Base-by-base conservation (phyloP, 1,284 basidiomycete species). In the Agaricales sp. region DNA sequence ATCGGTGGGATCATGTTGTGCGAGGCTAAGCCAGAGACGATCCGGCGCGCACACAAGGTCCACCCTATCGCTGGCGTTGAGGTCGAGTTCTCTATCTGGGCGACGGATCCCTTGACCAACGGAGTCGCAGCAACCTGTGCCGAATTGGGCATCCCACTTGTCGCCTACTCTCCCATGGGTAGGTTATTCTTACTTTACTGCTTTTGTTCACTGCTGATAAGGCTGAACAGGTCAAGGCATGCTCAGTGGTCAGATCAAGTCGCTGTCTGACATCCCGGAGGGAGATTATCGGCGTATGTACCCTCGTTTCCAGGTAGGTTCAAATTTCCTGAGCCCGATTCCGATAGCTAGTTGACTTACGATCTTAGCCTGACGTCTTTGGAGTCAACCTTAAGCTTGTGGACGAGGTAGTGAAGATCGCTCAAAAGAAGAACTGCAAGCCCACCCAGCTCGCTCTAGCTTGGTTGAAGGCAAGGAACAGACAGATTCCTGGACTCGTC, bases 211-310 rank as follows among this genome's bases (percentile, higher is more conserved):
- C 6, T 30, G 26, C 6, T 6, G 6, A 30, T 30, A 30, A n/a
- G n/a, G n/a, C n/a, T n/a, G n/a, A n/a, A 67, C 81, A 3, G 78
- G 76, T 1, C 63, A 68, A 22, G 81, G 81, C 1, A 70, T 82
- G 58, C 61, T 82, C 25, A 71, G 73, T 2, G 77, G 78, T 1
- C 57, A 59, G 25, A 70, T 73, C 59, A 73, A 69, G 59, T 64
- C 58, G 4, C 57, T 63, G 21, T 63, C 69, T 30, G 79, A 83
- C 52, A 55, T 83, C 8, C 54, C 54, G 8, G 58, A 47, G 19
- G 30, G 18, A 4, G 46, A 47, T 19, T 47, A 14, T 20, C 6
- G 39, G 39, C 6, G 18, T 4, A 6, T 8, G 13, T 4, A 6
- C 4, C 39, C 39, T 18, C 39, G 39, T 4, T 41, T 41, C 39